phyloP scores from a whole-genome alignment of 768 basidiomycete genomes.

The Multifurca ochricompacta region DNA sequence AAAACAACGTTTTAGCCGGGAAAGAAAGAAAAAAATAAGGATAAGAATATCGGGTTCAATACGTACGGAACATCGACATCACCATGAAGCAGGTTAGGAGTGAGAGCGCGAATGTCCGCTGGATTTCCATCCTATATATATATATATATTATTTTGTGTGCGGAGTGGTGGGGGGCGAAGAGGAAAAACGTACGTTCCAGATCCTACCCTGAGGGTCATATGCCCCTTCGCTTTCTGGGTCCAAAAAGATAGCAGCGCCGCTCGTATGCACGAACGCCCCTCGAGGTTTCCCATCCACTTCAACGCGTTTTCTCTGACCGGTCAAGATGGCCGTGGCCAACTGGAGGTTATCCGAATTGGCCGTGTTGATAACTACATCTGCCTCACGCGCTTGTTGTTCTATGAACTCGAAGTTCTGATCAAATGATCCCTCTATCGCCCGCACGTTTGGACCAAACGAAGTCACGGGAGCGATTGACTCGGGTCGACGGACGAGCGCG shows the following conservation, averaged over 20 bases:
- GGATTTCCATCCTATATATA: neutral
- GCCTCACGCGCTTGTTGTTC: conserved; percentile 3
- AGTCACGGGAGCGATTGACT: neutral
- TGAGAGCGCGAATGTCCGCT: conserved; percentile 11
- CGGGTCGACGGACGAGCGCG: conserved; percentile 1
- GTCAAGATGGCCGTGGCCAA: conserved; percentile 6
- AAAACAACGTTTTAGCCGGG: too few relatives aligned
- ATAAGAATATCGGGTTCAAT: too few relatives aligned
- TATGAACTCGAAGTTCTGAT: neutral
- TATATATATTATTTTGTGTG: neutral
- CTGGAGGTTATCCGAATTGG: neutral
- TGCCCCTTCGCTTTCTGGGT: neutral
- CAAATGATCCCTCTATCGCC: neutral
- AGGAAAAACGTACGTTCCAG: too few relatives aligned
- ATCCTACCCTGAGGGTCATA: neutral
- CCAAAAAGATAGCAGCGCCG: conserved; percentile 5
- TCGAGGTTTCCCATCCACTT: neutral
- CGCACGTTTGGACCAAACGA: neutral
- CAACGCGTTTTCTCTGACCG: conserved; percentile 5
- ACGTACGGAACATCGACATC: conserved; percentile 9
- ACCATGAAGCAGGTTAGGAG: conserved; percentile 7
- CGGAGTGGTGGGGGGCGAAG: too few relatives aligned
- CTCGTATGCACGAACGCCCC: conserved; percentile 10
- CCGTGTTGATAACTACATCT: neutral
- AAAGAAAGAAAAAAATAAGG: too few relatives aligned